Conservation (phyloP, 108 stramenopile species). For the Schizochytrium sp. region DNA sequence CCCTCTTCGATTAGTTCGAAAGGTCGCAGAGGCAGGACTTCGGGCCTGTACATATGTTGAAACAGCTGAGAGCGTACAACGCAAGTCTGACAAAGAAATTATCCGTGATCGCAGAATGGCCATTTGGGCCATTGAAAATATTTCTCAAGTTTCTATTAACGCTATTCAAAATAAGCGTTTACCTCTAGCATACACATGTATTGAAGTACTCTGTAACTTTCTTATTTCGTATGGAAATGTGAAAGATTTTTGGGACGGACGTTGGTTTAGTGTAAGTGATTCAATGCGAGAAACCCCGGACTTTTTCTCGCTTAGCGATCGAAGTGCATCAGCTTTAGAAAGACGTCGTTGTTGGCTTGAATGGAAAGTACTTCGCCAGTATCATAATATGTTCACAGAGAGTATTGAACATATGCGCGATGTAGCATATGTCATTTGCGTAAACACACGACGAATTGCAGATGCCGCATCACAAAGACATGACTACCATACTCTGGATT, state of each 20-base stretch:
- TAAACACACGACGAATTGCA: conserved; percentile 43
- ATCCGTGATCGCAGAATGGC: neutral
- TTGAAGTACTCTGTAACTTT: conserved; percentile 41
- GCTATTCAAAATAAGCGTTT: neutral
- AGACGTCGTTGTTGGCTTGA: conserved; percentile 53
- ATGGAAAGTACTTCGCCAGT: conserved; percentile 48
- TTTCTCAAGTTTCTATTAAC: conserved; percentile 11
- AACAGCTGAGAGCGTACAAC: conserved; percentile 12
- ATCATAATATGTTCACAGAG: conserved; percentile 4
- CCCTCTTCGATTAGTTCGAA: conserved; percentile 38
- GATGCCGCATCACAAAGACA: conserved; percentile 15
- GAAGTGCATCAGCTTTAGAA: neutral
- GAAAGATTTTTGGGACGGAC: conserved; percentile 2
- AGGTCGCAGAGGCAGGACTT: conserved; percentile 51
- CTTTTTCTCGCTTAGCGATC: conserved; percentile 40
- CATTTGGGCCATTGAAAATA: conserved; percentile 55
- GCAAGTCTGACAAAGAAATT: neutral
- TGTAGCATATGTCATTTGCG: conserved; percentile 18
- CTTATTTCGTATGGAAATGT: conserved; percentile 1
- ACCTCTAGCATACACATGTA: neutral
- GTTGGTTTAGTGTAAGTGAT: neutral
- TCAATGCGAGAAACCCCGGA: conserved; percentile 17
- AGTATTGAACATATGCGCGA: conserved; percentile 21
- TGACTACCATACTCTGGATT: conserved; percentile 50
- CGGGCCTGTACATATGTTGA: conserved; percentile 22